Evolutionary conservation across 2,329 filamentous ascomycete species (phyloP).

Genomic region (Esteya vermicola): DNA sequence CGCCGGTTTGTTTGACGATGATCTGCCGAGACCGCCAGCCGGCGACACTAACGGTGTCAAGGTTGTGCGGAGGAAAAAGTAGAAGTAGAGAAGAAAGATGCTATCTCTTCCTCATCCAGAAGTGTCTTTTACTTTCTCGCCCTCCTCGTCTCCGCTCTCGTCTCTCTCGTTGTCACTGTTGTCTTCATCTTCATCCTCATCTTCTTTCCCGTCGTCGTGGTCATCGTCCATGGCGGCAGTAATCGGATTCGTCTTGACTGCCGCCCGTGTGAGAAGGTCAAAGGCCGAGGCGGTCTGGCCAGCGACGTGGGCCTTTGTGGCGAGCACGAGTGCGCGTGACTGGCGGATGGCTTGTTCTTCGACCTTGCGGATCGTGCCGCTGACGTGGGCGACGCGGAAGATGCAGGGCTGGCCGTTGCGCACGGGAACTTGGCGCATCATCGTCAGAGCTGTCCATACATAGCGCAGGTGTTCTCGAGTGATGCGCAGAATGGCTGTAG

Average conservation of each 20-base stretch:
- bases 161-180: not conserved
- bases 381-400: constrained; percentile 73
- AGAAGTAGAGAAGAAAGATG: constrained; percentile 19
- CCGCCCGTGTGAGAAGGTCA: constrained; percentile 15
- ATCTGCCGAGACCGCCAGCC: constrained; percentile 5
- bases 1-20: constrained; percentile 22
- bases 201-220: constrained; percentile 31
- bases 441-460: constrained; percentile 79
- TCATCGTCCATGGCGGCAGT: constrained; percentile 30
- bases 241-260: constrained; percentile 20
- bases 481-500: constrained; percentile 80
- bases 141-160: constrained; percentile 1
- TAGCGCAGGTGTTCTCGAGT: constrained; percentile 71
- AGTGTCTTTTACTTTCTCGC: too few species aligned
- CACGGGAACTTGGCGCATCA: constrained; percentile 56
- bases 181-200: constrained; percentile 28
- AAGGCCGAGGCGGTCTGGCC: constrained; percentile 18
- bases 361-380: constrained; percentile 82
- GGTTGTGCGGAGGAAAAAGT: constrained; percentile 49
- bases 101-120: not conserved
- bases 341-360: constrained; percentile 80
- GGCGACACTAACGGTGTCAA: constrained; percentile 46
- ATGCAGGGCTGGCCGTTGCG: constrained; percentile 52
- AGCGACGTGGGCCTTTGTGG: constrained; percentile 40
- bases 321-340: constrained; percentile 57